phyloP scores from a whole-genome alignment of 176 grass and related monocot species.

The Avena sativa region DNA sequence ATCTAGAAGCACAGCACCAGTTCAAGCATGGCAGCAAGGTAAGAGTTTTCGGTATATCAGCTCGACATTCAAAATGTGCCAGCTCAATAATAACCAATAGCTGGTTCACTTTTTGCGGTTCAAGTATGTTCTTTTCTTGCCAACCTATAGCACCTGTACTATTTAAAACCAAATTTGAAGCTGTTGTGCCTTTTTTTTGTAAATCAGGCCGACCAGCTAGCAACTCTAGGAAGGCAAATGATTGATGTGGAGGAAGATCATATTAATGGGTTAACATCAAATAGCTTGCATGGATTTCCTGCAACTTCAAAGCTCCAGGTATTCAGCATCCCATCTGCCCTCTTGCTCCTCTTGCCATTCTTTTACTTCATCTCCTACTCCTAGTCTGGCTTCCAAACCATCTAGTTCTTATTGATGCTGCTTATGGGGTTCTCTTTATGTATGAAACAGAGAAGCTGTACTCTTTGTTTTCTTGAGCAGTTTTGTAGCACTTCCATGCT shows the following conservation, averaged over 20 bases:
- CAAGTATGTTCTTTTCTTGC: neutral
- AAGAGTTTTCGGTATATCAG: constrained; percentile 40
- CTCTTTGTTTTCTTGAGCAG: constrained; percentile 30
- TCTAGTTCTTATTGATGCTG: neutral
- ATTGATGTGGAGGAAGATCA: constrained; percentile 53
- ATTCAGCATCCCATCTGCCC: constrained; percentile 24
- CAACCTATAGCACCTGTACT: neutral
- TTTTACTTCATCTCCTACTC: constrained; percentile 18
- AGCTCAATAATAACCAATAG: constrained; percentile 14
- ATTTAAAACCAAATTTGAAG: constrained; percentile 12
- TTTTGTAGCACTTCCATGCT: neutral
- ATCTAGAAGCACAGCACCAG: constrained; percentile 68
- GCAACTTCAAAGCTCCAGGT: constrained; percentile 64
- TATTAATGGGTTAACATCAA: constrained; percentile 56
- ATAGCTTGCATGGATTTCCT: constrained; percentile 50
- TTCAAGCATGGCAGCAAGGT: constrained; percentile 62
- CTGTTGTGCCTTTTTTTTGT: constrained; percentile 24
- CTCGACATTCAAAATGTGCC: constrained; percentile 2
- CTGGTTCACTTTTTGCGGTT: constrained; percentile 1
- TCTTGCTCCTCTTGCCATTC: constrained; percentile 11
- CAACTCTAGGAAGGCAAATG: constrained; percentile 36
- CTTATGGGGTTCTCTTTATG: neutral
- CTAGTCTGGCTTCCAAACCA: constrained; percentile 9
- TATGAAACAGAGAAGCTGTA: constrained; percentile 24
- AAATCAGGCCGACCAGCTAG: constrained; percentile 50